These are phyloP conservation scores for Daldinia eschscholtzii DNA, from an alignment of 2,329 filamentous ascomycete species.

Conservation along the genomic window DNA sequence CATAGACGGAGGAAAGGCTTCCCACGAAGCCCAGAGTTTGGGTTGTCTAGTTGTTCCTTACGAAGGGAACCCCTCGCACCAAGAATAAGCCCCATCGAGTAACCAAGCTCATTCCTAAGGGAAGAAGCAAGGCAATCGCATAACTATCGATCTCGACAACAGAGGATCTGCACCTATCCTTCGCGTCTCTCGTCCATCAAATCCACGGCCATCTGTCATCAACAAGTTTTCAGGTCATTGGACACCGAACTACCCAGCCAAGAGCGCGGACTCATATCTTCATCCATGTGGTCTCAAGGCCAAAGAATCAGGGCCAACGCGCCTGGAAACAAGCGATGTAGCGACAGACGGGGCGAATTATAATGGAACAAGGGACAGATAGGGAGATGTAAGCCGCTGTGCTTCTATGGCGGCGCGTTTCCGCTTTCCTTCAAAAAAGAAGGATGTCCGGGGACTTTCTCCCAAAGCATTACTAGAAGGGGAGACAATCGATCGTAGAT, in stretches of 20 bases:
- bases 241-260: slow-evolving; percentile 43
- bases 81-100: slow-evolving; percentile 99
- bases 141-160: slow-evolving; percentile 98
- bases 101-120: slow-evolving; percentile 68
- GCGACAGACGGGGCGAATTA: slow-evolving; percentile 60
- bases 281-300: slow-evolving; percentile 71
- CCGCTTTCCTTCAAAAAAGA: slow-evolving; percentile 71
- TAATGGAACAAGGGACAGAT: slow-evolving; percentile 60
- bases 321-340: slow-evolving; percentile 55
- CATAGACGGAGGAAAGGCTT: slow-evolving; percentile 43
- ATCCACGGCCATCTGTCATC: slow-evolving; percentile 52
- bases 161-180: slow-evolving; percentile 68
- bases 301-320: slow-evolving; percentile 41
- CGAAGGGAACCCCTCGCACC: slow-evolving; percentile 82
- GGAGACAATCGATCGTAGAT: slow-evolving; percentile 55
- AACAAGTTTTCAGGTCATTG: slow-evolving; percentile 40
- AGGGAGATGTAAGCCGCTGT: slow-evolving; percentile 83
- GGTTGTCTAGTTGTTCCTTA: slow-evolving; percentile 47
- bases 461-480: slow-evolving; percentile 79
- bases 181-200: slow-evolving; percentile 57
- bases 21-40: slow-evolving; percentile 53
- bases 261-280: slow-evolving; percentile 88
- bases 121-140: slow-evolving; percentile 84
- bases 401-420: slow-evolving; percentile 99
- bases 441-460: slow-evolving; percentile 99